Percentiles rank a stretch among this genome's conserved stretches.
Conservation (phyloP, 371 early-diverging fungal species). For the Rhizopus arrhizus region DNA sequence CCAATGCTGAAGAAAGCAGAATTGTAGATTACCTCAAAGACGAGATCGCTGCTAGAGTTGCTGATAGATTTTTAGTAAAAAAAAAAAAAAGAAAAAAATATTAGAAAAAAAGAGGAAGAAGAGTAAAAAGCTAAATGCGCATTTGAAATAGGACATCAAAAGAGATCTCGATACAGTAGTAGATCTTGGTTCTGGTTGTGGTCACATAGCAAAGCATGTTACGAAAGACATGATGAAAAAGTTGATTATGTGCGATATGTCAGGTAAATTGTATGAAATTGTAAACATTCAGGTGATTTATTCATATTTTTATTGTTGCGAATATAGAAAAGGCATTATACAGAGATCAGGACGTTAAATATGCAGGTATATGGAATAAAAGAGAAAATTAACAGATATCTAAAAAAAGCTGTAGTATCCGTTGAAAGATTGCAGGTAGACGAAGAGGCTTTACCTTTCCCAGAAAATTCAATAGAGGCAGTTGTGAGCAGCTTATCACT, state of each 20-base stretch:
- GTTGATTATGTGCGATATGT: conserved; percentile 86
- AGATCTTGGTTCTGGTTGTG: conserved; percentile 89
- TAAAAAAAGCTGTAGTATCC: conserved; percentile 51
- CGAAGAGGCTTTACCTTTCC: conserved; percentile 82
- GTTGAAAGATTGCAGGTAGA: conserved; percentile 81
- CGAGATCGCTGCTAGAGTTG: conserved; percentile 86
- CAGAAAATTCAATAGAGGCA: conserved; percentile 81
- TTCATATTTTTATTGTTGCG: not conserved
- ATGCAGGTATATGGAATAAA: conserved; percentile 55
- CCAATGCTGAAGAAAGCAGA: conserved; percentile 60
- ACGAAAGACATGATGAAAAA: conserved; percentile 81
- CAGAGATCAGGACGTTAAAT: conserved; percentile 64
- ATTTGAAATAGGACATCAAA: conserved; percentile 65
- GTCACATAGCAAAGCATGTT: conserved; percentile 82
- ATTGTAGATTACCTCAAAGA: conserved; percentile 91
- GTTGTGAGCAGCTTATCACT: conserved; percentile 83
- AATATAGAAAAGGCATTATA: conserved; percentile 66
- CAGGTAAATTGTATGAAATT: conserved; percentile 45
- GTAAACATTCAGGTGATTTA: not conserved
- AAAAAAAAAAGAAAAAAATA: not conserved
- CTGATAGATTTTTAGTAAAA: conserved; percentile 82
- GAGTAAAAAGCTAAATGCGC: not conserved
- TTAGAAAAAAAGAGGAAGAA: not conserved
- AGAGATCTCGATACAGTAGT: conserved; percentile 81
- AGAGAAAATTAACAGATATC: not conserved